These are phyloP conservation scores for Pseudocohnilembus persalinus DNA, from an alignment of 169 alveolate genomes.

Conservation along the genomic window DNA sequence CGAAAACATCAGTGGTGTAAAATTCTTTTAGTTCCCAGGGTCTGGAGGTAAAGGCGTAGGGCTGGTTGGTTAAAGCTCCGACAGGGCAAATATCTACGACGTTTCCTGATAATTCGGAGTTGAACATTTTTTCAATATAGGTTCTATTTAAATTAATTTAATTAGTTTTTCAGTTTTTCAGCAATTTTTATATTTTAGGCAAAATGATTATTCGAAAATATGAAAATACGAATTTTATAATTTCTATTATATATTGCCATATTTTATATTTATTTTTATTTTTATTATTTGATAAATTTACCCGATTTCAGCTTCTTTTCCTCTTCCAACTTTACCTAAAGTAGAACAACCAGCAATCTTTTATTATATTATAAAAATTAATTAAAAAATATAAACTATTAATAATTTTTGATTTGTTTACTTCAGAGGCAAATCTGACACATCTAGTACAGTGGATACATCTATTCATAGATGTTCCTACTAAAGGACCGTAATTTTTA, in stretches of 20 bases:
- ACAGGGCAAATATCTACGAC: constrained; percentile 84
- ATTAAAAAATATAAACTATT: neutral
- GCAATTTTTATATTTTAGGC: neutral
- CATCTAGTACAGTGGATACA: constrained; percentile 84
- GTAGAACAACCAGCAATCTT: constrained; percentile 65
- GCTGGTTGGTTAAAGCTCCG: constrained; percentile 73
- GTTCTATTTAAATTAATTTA: constrained; percentile 34
- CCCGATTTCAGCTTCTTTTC: constrained; percentile 66
- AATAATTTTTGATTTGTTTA: neutral
- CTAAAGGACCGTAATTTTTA: constrained; percentile 77
- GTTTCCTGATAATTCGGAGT: constrained; percentile 78
- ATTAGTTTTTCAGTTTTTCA: too few relatives aligned
- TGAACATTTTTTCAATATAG: constrained; percentile 71
- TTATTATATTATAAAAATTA: neutral
- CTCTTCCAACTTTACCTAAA: constrained; percentile 80
- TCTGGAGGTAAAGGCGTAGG: constrained; percentile 30
- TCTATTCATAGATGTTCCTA: constrained; percentile 74
- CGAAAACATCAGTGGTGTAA: constrained; percentile 73
- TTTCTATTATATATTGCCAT: too few relatives aligned
- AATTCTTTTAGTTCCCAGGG: constrained; percentile 81
- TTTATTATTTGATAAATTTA: too few relatives aligned
- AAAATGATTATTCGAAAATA: neutral
- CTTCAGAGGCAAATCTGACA: constrained; percentile 73
- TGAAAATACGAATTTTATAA: too few relatives aligned
- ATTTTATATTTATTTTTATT: too few relatives aligned